These are phyloP conservation scores for Cyberlindnera mrakii DNA, from an alignment of 805 yeast species.

Conservation along the genomic window DNA sequence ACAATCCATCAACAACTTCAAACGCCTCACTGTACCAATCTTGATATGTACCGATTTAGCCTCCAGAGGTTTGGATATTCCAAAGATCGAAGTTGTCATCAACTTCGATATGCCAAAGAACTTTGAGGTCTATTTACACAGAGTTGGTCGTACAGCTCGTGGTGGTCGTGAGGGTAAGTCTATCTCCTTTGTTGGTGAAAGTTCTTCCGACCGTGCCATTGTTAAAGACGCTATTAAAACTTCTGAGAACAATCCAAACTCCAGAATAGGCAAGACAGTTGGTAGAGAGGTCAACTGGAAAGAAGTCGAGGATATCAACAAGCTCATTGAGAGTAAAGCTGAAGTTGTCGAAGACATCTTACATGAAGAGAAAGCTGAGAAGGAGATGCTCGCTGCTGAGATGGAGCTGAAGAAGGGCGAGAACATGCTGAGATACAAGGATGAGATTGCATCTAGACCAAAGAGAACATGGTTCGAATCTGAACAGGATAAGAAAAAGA, in stretches of 20 bases:
- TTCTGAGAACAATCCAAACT: conserved; percentile 37
- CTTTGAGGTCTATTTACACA: conserved; percentile 86
- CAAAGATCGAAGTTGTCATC: conserved; percentile 90
- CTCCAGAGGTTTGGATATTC: conserved; percentile 98
- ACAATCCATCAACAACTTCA: conserved; percentile 74
- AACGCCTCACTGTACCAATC: conserved; percentile 75
- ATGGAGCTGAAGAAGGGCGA: conserved; percentile 84
- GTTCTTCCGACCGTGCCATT: conserved; percentile 76
- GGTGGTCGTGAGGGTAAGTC: conserved; percentile 96
- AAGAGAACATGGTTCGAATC: conserved; percentile 94
- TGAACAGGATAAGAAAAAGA: conserved; percentile 35
- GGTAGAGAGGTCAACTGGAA: conserved; percentile 91
- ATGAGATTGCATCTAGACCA: conserved; percentile 85
- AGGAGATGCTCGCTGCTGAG: conserved; percentile 83
- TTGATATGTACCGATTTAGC: conserved; percentile 96
- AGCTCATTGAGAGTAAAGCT: conserved; percentile 52
- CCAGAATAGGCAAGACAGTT: conserved; percentile 54
- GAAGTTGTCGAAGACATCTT: conserved; percentile 68
- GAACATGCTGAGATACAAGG: conserved; percentile 71
- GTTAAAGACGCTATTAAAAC: conserved; percentile 87
- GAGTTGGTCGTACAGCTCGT: conserved; percentile 99
- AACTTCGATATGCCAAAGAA: conserved; percentile 95
- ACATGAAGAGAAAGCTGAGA: conserved; percentile 83
- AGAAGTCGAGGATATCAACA: conserved; percentile 65
- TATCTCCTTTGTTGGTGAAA: conserved; percentile 90